phyloP scores from a whole-genome alignment of 2,329 filamentous ascomycete species.

The Penicillium sumatraense region DNA sequence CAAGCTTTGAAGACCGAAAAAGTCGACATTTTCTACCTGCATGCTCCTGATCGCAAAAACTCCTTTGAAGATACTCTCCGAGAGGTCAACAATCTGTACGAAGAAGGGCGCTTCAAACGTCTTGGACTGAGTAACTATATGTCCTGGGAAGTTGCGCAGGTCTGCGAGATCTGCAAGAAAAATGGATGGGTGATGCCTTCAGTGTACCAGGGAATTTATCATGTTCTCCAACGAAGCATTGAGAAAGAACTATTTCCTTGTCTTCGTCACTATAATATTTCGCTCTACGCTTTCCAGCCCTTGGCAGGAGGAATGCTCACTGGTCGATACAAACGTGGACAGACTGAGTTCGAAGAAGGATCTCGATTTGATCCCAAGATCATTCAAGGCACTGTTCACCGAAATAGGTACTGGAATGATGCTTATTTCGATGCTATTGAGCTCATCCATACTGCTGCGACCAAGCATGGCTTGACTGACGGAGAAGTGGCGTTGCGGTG shows the following conservation, averaged over 20 bases:
- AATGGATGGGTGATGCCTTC: conserved; percentile 49
- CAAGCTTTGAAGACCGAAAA: conserved; percentile 44
- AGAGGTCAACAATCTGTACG: conserved; percentile 52
- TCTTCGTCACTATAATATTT: conserved; percentile 48
- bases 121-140: conserved; percentile 54
- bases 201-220: conserved; percentile 55
- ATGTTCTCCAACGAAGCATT: conserved; percentile 42
- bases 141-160: conserved; percentile 53
- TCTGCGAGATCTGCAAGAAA: conserved; percentile 49
- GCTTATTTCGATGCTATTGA: conserved; percentile 51
- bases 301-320: conserved; percentile 55
- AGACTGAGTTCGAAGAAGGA: conserved; percentile 16
- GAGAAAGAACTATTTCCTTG: conserved; percentile 50
- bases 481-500: conserved; percentile 53
- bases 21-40: conserved; percentile 57
- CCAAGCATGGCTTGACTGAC: conserved; percentile 48
- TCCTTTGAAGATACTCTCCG: conserved; percentile 53
- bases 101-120: conserved; percentile 51
- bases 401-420: conserved; percentile 48
- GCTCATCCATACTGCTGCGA: conserved; percentile 38
- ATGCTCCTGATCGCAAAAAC: conserved; percentile 54
- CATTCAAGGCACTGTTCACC: conserved; percentile 44
- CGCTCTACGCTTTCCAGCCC: conserved; percentile 48
- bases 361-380: conserved; percentile 40
- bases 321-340: conserved; percentile 41